Percentiles rank a stretch among this genome's conserved stretches.
phyloP scores from a whole-genome alignment of 768 basidiomycete genomes.

The Hypholoma fasciculare region DNA sequence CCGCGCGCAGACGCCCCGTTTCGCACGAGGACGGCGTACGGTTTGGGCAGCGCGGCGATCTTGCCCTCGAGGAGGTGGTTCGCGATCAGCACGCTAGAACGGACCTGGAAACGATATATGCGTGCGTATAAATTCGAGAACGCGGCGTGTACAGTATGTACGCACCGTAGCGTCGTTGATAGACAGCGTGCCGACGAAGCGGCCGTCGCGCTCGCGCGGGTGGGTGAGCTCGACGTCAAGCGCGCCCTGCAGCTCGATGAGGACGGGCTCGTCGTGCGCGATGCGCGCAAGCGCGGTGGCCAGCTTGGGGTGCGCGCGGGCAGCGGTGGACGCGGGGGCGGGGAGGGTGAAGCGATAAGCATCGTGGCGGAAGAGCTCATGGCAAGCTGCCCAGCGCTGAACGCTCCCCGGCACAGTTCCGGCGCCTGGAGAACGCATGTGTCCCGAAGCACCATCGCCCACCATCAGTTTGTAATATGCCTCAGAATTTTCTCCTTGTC shows the following conservation, averaged over 20 bases:
- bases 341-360: no score
- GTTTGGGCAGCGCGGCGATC: slow-evolving; percentile 72
- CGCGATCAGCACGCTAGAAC: slow-evolving; percentile 79
- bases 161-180: slow-evolving; percentile 61
- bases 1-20: neutral
- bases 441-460: no score
- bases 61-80: slow-evolving; percentile 92
- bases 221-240: slow-evolving; percentile 65
- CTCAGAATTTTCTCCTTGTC: no score
- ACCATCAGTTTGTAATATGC: no score
- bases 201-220: slow-evolving; percentile 57
- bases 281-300: slow-evolving; percentile 68
- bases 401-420: no score
- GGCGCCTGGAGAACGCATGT: no score
- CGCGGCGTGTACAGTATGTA: no score
- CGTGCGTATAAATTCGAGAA: no score
- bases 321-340: slow-evolving; percentile 26
- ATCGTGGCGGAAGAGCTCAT: no score
- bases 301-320: slow-evolving; percentile 37
- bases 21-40: slow-evolving; percentile 76
- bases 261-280: slow-evolving; percentile 75
- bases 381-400: no score
- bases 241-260: slow-evolving; percentile 87
- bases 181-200: slow-evolving; percentile 75
- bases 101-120: slow-evolving; percentile 54